phyloP scores from a whole-genome alignment of 2,329 filamentous ascomycete genomes.

The Claviceps fusiformis region DNA sequence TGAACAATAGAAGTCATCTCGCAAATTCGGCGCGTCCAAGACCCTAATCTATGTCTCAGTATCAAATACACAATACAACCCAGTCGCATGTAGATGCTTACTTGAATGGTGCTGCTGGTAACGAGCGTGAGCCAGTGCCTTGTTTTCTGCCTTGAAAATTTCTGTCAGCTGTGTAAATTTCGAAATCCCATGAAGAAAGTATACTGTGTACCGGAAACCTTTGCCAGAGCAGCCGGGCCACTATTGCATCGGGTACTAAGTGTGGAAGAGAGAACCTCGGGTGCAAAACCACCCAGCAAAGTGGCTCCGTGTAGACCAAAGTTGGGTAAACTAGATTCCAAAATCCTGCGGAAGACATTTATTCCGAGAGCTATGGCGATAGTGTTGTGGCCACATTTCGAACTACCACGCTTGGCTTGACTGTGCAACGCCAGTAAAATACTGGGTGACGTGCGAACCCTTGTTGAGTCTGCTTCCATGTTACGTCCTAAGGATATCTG shows the following conservation, averaged over 20 bases:
- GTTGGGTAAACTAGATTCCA: conserved; percentile 35
- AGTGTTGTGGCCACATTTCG: conserved; percentile 53
- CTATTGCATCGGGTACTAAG: background rate
- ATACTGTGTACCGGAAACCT: background rate
- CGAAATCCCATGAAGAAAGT: background rate
- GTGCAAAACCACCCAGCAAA: conserved; percentile 12
- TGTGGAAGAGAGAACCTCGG: background rate
- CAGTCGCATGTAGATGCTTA: conserved; percentile 23
- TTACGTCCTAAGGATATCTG: background rate
- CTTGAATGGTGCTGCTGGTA: conserved; percentile 69
- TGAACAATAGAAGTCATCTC: conserved; percentile 93
- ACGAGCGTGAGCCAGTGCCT: conserved; percentile 20
- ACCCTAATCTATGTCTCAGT: conserved; percentile 36
- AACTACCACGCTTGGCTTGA: conserved; percentile 28
- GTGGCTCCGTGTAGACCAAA: background rate
- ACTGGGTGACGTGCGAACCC: background rate
- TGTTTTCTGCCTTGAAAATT: background rate
- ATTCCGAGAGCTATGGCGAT: conserved; percentile 73
- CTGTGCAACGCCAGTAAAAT: background rate
- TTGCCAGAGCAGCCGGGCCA: background rate
- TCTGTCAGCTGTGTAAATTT: background rate
- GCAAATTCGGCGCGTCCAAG: conserved; percentile 74
- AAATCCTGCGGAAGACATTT: conserved; percentile 51
- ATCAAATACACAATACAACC: background rate
- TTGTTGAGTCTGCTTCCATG: background rate